Percentiles rank a stretch among this genome's conserved stretches.
These are phyloP conservation scores for Lupinus albus DNA, from an alignment of 306 rosid species.

Conservation along the genomic window DNA sequence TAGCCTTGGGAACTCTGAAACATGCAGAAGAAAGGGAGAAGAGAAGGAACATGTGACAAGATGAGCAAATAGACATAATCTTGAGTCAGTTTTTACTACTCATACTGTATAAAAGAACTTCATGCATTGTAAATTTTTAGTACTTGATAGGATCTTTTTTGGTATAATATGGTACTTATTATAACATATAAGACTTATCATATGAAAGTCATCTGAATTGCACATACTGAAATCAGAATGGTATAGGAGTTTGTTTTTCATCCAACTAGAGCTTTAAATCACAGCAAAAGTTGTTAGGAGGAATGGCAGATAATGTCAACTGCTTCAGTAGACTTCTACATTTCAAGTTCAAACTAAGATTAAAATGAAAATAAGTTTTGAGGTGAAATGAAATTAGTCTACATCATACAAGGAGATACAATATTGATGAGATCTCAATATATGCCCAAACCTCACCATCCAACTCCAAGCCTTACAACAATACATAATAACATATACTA, in stretches of 20 bases:
- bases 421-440: too few relatives aligned
- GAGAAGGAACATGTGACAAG: too few relatives aligned
- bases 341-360: not conserved
- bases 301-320: not conserved
- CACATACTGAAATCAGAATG: not conserved
- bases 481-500: too few relatives aligned
- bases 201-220: not conserved
- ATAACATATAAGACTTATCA: not conserved
- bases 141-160: not conserved
- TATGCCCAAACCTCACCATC: too few relatives aligned
- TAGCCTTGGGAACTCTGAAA: too few relatives aligned
- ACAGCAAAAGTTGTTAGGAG: not conserved
- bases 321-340: conserved; percentile 1
- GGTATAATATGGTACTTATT: not conserved
- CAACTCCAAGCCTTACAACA: too few relatives aligned
- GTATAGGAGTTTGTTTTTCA: conserved; percentile 11
- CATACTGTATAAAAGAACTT: not conserved
- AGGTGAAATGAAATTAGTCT: not conserved
- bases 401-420: not conserved
- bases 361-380: not conserved
- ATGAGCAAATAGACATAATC: too few relatives aligned
- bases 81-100: not conserved
- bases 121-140: conserved; percentile 1
- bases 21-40: too few relatives aligned
- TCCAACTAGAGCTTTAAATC: conserved; percentile 4